Conservation (phyloP, 2,329 filamentous ascomycete genomes). For the Epichloe bromicola region DNA sequence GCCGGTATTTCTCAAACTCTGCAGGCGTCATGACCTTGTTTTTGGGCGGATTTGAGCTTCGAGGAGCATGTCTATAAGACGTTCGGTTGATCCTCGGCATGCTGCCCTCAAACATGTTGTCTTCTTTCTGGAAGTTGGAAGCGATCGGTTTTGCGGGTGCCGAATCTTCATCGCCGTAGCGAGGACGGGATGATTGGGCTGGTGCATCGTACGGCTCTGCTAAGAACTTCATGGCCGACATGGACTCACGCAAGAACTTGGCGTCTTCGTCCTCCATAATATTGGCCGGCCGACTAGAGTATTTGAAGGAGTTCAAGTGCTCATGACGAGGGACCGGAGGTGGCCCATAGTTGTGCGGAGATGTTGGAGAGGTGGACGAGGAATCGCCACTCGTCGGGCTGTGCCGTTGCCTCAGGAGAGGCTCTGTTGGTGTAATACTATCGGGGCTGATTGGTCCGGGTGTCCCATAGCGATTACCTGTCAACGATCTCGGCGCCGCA, state of each 20-base stretch:
- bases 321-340: constrained; percentile 25
- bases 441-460: constrained; percentile 37
- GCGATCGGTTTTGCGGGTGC: constrained; percentile 16
- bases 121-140: constrained; percentile 29
- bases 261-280: constrained; percentile 39
- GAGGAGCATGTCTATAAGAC: constrained; percentile 22
- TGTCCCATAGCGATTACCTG: constrained; percentile 27
- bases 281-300: constrained; percentile 22
- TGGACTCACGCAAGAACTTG: constrained; percentile 37
- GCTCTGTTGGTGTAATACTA: constrained; percentile 29
- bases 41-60: constrained; percentile 27
- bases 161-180: constrained; percentile 27
- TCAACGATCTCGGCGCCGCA: constrained; percentile 30
- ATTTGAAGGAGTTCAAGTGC: constrained; percentile 16
- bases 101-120: constrained; percentile 42
- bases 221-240: constrained; percentile 36
- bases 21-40: constrained; percentile 84
- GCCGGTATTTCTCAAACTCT: constrained; percentile 70
- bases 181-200: constrained; percentile 20
- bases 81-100: constrained; percentile 24
- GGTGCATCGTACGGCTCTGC: constrained; percentile 12
- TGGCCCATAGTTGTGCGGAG: constrained; percentile 1
- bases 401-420: constrained; percentile 34
- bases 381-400: constrained; percentile 33
- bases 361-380: not conserved